Conservation (phyloP, 2,329 filamentous ascomycete species). For the Didymellaceae sp. region DNA sequence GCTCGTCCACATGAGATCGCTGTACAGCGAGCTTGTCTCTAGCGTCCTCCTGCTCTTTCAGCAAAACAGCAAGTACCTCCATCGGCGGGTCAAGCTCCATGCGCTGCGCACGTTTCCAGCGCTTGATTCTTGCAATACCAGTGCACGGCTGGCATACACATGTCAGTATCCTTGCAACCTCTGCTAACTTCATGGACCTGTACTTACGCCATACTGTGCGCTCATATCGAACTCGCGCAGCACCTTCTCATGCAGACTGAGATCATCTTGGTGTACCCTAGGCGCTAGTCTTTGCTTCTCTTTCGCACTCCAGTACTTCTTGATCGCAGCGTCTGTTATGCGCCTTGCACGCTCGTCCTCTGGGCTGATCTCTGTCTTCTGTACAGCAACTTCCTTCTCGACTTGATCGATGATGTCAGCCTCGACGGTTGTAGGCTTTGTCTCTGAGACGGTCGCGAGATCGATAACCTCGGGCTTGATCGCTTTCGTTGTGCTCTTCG, state of each 20-base stretch:
- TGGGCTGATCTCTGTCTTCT: slow-evolving; percentile 30
- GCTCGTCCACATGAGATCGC: slow-evolving; percentile 75
- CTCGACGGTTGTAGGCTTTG: slow-evolving; percentile 49
- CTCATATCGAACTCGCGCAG: slow-evolving; percentile 91
- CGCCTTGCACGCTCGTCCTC: slow-evolving; percentile 66
- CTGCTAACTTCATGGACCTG: not conserved
- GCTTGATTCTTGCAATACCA: slow-evolving; percentile 78
- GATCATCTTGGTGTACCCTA: slow-evolving; percentile 76
- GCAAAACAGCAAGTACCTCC: slow-evolving; percentile 84
- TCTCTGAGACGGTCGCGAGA: slow-evolving; percentile 28
- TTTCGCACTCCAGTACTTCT: slow-evolving; percentile 76
- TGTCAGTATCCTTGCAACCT: not conserved
- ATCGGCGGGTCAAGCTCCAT: slow-evolving; percentile 87
- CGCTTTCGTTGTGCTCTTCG: slow-evolving; percentile 41
- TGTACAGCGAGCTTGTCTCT: slow-evolving; percentile 62
- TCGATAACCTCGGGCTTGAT: slow-evolving; percentile 32
- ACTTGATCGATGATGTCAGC: slow-evolving; percentile 49
- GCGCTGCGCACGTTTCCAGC: slow-evolving; percentile 85
- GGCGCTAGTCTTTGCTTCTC: slow-evolving; percentile 72
- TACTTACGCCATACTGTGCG: slow-evolving; percentile 84
- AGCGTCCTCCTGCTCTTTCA: slow-evolving; percentile 67
- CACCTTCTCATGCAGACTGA: slow-evolving; percentile 81
- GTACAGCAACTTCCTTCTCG: slow-evolving; percentile 40
- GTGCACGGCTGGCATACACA: slow-evolving; percentile 75
- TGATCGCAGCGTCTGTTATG: slow-evolving; percentile 72